Percentiles rank a stretch among this genome's conserved stretches.
Evolutionary conservation across 139 green algal species (phyloP).

Genomic region (Chlorella sp.): DNA sequence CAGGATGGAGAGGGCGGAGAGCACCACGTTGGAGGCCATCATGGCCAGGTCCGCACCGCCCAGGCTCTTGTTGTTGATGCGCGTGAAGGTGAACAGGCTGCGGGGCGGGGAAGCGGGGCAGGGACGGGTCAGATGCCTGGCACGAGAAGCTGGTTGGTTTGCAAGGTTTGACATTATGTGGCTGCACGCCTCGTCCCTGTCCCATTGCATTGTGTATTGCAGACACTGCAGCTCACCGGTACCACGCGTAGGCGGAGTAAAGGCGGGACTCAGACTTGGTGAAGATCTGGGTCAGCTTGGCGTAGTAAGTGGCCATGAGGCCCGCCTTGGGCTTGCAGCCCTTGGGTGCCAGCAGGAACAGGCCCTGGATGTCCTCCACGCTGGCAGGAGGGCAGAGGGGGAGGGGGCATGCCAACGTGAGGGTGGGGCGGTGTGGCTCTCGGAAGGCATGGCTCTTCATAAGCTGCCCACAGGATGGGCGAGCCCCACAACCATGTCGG

Average conservation of each 20-base stretch:
- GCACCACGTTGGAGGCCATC: constrained; percentile 91
- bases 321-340: constrained; percentile 93
- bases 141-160: no score
- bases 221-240: constrained; percentile 24
- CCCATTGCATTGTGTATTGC: no score
- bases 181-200: no score
- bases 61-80: constrained; percentile 89
- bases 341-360: constrained; percentile 76
- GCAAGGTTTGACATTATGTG: no score
- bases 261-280: constrained; percentile 87
- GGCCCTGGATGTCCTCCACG: constrained; percentile 96
- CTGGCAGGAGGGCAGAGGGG: not conserved
- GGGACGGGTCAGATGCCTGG: no score
- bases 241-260: constrained; percentile 95
- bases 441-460: no score
- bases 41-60: constrained; percentile 70
- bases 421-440: no score
- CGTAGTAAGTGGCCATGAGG: constrained; percentile 97
- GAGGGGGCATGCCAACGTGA: no score
- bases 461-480: no score
- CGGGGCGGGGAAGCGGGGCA: not conserved
- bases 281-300: constrained; percentile 93
- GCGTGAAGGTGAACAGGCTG: constrained; percentile 94
- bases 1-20: constrained; percentile 91
- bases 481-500: no score